Conservation (phyloP, 306 rosid species). For the Erythrophleum fordii region DNA sequence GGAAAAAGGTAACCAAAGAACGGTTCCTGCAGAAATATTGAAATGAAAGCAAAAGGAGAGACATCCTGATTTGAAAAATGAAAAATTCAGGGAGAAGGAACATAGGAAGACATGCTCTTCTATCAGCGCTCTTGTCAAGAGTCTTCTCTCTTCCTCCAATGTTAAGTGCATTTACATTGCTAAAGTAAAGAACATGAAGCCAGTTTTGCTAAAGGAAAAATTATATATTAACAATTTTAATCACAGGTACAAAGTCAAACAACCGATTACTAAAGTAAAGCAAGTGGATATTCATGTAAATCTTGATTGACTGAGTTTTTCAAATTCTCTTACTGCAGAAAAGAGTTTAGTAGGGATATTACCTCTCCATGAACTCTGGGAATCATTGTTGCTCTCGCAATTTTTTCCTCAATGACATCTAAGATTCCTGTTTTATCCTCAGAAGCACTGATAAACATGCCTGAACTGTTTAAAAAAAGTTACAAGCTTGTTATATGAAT, state of each 20-base stretch:
- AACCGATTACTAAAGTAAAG: slow-evolving; percentile 1
- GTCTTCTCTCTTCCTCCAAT: background rate
- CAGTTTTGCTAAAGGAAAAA: slow-evolving; percentile 20
- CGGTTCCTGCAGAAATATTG: background rate
- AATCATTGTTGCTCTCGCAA: slow-evolving; percentile 85
- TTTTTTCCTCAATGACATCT: slow-evolving; percentile 78
- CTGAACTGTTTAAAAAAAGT: slow-evolving; percentile 66
- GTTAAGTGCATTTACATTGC: slow-evolving; percentile 1
- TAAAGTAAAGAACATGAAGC: background rate
- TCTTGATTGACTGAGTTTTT: slow-evolving; percentile 1
- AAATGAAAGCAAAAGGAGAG: slow-evolving; percentile 2
- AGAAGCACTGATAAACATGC: slow-evolving; percentile 74
- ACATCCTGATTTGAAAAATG: slow-evolving; percentile 1
- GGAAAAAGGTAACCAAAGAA: background rate
- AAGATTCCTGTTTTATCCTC: slow-evolving; percentile 75
- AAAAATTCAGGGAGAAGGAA: slow-evolving; percentile 3
- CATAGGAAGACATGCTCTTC: background rate
- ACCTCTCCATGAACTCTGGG: slow-evolving; percentile 95
- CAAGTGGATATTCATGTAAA: background rate
- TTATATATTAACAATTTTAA: background rate
- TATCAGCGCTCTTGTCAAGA: background rate
- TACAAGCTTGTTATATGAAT: slow-evolving; percentile 20
- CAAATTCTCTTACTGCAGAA: slow-evolving; percentile 12
- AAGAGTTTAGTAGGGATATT: slow-evolving; percentile 31
- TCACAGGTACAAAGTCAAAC: background rate